Percentiles rank a stretch among this genome's conserved stretches.
These are phyloP conservation scores for Scortechinia acanthostroma DNA, from an alignment of 2,329 filamentous ascomycete genomes.

Conservation along the genomic window DNA sequence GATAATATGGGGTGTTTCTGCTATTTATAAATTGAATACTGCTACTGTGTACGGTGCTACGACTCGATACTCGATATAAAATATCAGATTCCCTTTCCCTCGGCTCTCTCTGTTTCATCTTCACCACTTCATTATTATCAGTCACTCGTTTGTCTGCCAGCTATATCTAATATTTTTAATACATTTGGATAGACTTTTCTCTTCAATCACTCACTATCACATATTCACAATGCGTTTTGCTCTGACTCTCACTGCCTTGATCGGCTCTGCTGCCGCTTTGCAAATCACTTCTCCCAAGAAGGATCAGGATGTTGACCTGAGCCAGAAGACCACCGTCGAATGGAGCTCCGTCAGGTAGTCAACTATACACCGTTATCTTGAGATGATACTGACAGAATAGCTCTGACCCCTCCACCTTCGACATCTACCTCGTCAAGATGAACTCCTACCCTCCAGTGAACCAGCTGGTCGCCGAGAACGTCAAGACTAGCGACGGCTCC, in stretches of 20 bases:
- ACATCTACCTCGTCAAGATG: slow-evolving; percentile 30
- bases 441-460: slow-evolving; percentile 19
- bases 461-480: slow-evolving; percentile 18
- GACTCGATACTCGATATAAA: too few relatives aligned
- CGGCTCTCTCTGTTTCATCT: too few relatives aligned
- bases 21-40: too few relatives aligned
- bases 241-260: not conserved
- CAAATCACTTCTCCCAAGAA: slow-evolving; percentile 20
- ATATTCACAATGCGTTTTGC: not conserved
- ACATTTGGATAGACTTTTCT: too few relatives aligned
- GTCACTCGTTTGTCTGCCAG: too few relatives aligned
- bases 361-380: not conserved
- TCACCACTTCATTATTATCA: too few relatives aligned
- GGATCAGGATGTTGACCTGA: slow-evolving; percentile 22
- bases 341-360: slow-evolving; percentile 24
- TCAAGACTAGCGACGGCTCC: slow-evolving; percentile 20
- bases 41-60: too few relatives aligned
- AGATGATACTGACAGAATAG: slow-evolving; percentile 10
- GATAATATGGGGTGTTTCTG: too few relatives aligned
- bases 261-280: slow-evolving; percentile 11
- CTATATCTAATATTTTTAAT: too few relatives aligned
- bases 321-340: slow-evolving; percentile 21
- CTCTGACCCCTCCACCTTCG: slow-evolving; percentile 26
- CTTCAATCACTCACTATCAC: too few relatives aligned
- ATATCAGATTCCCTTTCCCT: too few relatives aligned